Evolutionary conservation across 1,284 basidiomycete species (phyloP).

Genomic region (Taiwanofungus camphoratus): DNA sequence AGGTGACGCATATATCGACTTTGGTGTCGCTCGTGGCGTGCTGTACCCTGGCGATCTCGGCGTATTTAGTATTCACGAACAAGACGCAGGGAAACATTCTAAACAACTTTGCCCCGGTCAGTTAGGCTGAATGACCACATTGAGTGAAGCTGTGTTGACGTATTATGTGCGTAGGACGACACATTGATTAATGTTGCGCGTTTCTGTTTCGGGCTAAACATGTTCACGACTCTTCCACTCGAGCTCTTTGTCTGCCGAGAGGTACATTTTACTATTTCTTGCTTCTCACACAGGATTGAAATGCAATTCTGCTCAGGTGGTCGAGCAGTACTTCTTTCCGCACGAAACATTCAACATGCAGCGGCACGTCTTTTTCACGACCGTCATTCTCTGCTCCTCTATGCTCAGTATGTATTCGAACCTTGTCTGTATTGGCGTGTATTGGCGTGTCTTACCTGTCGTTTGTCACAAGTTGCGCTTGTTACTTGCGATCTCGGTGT

Average conservation of each 20-base stretch:
- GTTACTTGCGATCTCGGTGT: conserved; percentile 96
- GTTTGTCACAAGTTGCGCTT: conserved; percentile 63
- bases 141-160: conserved; percentile 82
- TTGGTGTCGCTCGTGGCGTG: conserved; percentile 78
- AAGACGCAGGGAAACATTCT: conserved; percentile 92
- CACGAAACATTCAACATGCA: conserved; percentile 74
- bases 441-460: not conserved
- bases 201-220: conserved; percentile 95
- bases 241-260: conserved; percentile 95
- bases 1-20: conserved; percentile 91
- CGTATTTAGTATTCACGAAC: conserved; percentile 90
- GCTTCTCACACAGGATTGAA: not conserved
- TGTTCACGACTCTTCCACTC: conserved; percentile 94
- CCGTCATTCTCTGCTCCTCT: conserved; percentile 75
- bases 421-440: conserved; percentile 6
- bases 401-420: conserved; percentile 63
- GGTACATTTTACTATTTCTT: conserved; percentile 35
- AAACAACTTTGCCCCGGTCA: conserved; percentile 82
- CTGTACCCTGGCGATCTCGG: conserved; percentile 82
- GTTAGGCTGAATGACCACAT: conserved; percentile 44
- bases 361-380: conserved; percentile 90
- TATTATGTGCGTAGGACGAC: conserved; percentile 52
- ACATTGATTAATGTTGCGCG: conserved; percentile 89
- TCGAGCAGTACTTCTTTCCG: conserved; percentile 91
- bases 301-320: conserved; percentile 48